Evolutionary conservation across 2,329 filamentous ascomycete genomes (phyloP).

Genomic region (Hymenotorrendiella dingleyae): DNA sequence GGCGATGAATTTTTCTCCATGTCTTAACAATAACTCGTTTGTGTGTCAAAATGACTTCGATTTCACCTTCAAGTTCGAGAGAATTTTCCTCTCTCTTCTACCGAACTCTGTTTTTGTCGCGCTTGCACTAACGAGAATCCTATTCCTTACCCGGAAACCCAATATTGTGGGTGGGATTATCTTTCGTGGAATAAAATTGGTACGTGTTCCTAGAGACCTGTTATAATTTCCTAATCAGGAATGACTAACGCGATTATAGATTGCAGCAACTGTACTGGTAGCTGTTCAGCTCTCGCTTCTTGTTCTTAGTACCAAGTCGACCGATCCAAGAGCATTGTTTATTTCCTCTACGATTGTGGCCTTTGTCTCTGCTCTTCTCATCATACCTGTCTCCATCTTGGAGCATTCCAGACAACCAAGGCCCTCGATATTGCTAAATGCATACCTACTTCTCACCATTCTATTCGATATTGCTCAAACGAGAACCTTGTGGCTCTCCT

Average conservation of each 20-base stretch:
- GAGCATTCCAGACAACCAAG: constrained; percentile 12
- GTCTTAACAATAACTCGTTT: too few species aligned
- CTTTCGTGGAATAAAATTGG: constrained; percentile 28
- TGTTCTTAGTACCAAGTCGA: neutral
- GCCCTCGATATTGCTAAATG: constrained; percentile 11
- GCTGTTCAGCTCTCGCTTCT: constrained; percentile 3
- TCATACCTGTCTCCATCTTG: constrained; percentile 5
- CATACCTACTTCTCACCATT: constrained; percentile 8
- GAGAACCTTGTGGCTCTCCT: constrained; percentile 12
- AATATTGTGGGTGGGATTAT: constrained; percentile 27
- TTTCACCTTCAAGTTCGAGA: constrained; percentile 31
- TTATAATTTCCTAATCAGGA: neutral
- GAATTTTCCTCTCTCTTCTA: constrained; percentile 31
- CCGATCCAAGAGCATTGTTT: constrained; percentile 17
- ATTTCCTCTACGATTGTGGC: neutral
- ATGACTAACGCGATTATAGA: neutral
- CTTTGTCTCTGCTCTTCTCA: neutral
- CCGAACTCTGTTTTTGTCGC: constrained; percentile 28
- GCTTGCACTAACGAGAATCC: constrained; percentile 27
- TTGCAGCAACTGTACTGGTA: neutral
- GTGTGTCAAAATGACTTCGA: constrained; percentile 26
- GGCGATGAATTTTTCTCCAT: too few species aligned
- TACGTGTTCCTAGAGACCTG: constrained; percentile 8
- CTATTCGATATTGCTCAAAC: constrained; percentile 10
- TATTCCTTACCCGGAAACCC: constrained; percentile 28